Percentiles rank a stretch among this genome's conserved stretches.
phyloP scores from a whole-genome alignment of 148 eudicot species.

The Vaccinium vitisidaea region DNA sequence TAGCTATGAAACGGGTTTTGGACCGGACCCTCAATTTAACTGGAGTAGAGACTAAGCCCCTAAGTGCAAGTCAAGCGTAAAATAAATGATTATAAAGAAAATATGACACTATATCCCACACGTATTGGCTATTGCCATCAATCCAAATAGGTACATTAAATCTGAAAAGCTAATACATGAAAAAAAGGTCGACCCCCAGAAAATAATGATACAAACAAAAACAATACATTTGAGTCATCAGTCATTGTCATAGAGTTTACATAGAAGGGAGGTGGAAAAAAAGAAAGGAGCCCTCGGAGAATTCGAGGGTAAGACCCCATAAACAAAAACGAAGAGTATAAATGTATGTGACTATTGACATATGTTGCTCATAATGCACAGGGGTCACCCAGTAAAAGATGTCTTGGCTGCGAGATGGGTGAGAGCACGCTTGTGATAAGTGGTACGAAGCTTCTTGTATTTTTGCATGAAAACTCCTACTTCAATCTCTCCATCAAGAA shows the following conservation, averaged over 20 bases:
- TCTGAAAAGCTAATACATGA: not conserved
- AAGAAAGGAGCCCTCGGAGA: not conserved
- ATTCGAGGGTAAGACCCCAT: not conserved
- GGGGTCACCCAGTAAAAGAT: conserved; percentile 39
- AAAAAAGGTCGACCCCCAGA: not conserved
- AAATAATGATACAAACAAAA: not conserved
- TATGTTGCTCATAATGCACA: not conserved
- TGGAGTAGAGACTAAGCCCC: not conserved
- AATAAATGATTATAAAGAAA: not conserved
- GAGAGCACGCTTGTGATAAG: conserved; percentile 71
- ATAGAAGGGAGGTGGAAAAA: not conserved
- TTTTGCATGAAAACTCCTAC: conserved; percentile 65
- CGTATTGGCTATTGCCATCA: not conserved
- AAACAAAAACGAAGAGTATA: not conserved
- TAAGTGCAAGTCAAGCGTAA: not conserved
- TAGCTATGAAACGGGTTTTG: not conserved
- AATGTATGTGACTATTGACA: not conserved
- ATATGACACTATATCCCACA: not conserved
- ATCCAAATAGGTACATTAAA: not conserved
- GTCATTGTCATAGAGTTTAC: not conserved
- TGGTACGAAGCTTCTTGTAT: conserved; percentile 66
- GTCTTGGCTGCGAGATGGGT: conserved; percentile 83
- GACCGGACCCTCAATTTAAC: too few species aligned
- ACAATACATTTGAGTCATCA: not conserved
- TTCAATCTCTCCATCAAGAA: conserved; percentile 77